phyloP scores from a whole-genome alignment of 305 asterid species.

The Fraxinus floribunda region DNA sequence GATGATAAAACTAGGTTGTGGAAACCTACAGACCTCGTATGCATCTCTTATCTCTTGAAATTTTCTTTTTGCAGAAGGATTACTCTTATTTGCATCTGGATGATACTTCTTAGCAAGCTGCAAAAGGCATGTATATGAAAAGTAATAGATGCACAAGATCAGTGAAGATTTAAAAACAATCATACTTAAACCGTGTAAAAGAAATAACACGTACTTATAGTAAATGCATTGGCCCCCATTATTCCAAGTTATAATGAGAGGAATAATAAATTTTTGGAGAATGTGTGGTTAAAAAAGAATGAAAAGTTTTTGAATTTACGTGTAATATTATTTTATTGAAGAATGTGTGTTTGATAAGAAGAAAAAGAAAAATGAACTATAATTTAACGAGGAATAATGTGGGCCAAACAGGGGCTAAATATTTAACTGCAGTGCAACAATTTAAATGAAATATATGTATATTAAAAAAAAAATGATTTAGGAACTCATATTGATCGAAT shows the following conservation, averaged over 20 bases:
- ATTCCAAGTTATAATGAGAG: too few relatives aligned
- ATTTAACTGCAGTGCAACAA: neutral
- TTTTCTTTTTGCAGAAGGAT: slow-evolving; percentile 74
- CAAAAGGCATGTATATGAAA: slow-evolving; percentile 21
- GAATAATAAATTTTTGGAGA: too few relatives aligned
- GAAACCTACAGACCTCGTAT: slow-evolving; percentile 66
- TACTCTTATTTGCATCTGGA: slow-evolving; percentile 87
- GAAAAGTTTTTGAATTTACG: too few relatives aligned
- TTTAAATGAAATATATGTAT: neutral
- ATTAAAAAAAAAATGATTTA: slow-evolving; percentile 2
- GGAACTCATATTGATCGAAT: slow-evolving; percentile 15
- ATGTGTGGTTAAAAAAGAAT: too few relatives aligned
- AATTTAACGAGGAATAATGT: too few relatives aligned
- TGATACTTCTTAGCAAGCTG: slow-evolving; percentile 93
- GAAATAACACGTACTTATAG: neutral
- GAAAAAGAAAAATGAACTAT: too few relatives aligned
- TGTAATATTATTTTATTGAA: too few relatives aligned
- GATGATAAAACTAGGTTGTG: slow-evolving; percentile 21
- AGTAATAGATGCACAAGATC: slow-evolving; percentile 13
- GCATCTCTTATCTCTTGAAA: slow-evolving; percentile 98
- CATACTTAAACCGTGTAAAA: neutral
- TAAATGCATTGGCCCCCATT: neutral
- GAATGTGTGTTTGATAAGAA: too few relatives aligned
- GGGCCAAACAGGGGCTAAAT: too few relatives aligned
- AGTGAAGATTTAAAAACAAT: slow-evolving; percentile 7